A percentile compares a stretch with the other conserved stretches of the same genome.
Evolutionary conservation across 164 flowering plant species (phyloP).

Genomic region (Umbilicus rupestris): DNA sequence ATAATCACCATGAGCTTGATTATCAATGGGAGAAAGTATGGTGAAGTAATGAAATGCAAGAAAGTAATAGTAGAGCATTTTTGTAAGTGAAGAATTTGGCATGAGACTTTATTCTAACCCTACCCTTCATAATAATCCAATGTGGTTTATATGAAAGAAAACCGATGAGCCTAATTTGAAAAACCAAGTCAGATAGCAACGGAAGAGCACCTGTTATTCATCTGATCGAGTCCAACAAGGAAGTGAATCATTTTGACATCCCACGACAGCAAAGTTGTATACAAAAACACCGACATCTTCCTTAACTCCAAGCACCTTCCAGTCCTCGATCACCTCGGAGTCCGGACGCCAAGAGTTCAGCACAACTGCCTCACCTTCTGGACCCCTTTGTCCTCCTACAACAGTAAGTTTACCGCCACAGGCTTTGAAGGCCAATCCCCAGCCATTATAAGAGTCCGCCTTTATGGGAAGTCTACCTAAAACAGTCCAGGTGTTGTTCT

Average conservation of each 20-base stretch:
- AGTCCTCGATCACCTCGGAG: conserved; percentile 35
- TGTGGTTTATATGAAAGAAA: neutral
- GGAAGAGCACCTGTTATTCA: conserved; percentile 13
- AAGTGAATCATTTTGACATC: conserved; percentile 35
- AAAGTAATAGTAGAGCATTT: neutral
- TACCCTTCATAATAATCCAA: neutral
- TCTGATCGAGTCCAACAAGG: conserved; percentile 12
- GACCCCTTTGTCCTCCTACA: conserved; percentile 56
- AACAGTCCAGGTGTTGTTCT: conserved; percentile 41
- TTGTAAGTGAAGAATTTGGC: neutral
- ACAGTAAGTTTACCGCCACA: conserved; percentile 49
- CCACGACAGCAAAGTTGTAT: conserved; percentile 69
- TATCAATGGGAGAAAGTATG: neutral
- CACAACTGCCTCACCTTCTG: conserved; percentile 52
- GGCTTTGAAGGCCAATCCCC: conserved; percentile 73
- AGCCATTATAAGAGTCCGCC: conserved; percentile 55
- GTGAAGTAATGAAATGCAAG: neutral
- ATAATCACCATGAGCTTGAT: neutral
- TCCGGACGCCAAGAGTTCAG: conserved; percentile 49
- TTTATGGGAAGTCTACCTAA: conserved; percentile 56
- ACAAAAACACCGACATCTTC: conserved; percentile 54
- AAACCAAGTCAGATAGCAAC: conserved; percentile 11
- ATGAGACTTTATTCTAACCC: neutral
- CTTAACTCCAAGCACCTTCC: conserved; percentile 49
- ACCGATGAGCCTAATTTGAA: neutral